Conservation (phyloP, 2,329 filamentous ascomycete genomes). For the Beauveria scarabaeidicola region DNA sequence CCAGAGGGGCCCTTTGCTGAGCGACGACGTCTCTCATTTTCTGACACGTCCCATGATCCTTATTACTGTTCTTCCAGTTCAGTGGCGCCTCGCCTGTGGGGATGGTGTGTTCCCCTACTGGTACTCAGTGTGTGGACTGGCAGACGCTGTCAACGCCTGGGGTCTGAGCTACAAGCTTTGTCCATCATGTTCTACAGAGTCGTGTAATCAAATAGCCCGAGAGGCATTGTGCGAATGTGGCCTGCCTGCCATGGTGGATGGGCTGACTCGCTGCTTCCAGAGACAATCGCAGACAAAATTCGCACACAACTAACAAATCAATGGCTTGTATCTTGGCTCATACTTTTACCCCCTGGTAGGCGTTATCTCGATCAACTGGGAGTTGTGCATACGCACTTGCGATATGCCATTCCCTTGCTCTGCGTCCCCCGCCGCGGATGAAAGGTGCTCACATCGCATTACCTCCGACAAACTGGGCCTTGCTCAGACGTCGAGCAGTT, state of each 20-base stretch:
- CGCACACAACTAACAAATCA: neutral
- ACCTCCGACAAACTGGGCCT: neutral
- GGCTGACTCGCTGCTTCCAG: neutral
- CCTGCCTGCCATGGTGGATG: neutral
- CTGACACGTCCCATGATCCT: constrained; percentile 4
- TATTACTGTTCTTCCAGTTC: neutral
- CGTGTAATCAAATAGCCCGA: neutral
- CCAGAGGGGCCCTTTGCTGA: neutral
- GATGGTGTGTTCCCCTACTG: too few species aligned
- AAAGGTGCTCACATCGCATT: neutral
- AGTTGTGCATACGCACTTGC: neutral
- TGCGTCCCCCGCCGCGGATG: neutral
- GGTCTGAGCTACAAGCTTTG: neutral
- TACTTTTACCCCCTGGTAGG: neutral
- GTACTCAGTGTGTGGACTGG: neutral
- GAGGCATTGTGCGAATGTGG: neutral
- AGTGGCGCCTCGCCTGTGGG: constrained; percentile 6
- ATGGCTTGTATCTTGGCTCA: neutral
- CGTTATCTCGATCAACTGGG: neutral
- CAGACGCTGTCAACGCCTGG: neutral
- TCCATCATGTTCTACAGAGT: neutral
- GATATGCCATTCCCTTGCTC: neutral
- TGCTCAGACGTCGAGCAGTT: neutral
- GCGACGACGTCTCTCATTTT: neutral
- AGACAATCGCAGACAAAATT: neutral